These are phyloP conservation scores for Cryptomeria japonica DNA, from an alignment of 75 land plant species.

Conservation along the genomic window DNA sequence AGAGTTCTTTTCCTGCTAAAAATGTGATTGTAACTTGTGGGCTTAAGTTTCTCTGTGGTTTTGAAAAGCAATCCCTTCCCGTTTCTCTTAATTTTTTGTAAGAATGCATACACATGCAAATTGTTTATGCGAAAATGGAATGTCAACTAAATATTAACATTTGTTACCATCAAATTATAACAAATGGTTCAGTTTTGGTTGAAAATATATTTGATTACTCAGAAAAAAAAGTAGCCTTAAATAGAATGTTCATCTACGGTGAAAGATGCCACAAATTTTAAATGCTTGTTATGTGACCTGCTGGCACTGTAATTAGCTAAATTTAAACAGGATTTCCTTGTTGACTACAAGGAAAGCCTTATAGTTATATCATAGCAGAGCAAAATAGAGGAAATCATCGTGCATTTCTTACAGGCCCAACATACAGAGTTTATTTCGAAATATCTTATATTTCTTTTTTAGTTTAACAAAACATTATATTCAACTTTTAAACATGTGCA, in stretches of 20 bases:
- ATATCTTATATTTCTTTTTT: neutral
- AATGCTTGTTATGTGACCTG: neutral
- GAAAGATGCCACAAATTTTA: neutral
- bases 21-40: neutral
- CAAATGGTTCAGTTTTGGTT: neutral
- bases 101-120: neutral
- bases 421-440: neutral
- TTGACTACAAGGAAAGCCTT: neutral
- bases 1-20: neutral
- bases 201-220: neutral
- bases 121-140: neutral
- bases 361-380: no score
- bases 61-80: neutral
- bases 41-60: neutral
- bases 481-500: neutral
- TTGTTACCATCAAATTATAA: neutral
- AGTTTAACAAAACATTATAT: no score
- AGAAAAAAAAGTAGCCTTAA: neutral
- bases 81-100: no score
- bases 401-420: neutral
- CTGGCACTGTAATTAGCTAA: neutral
- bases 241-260: neutral
- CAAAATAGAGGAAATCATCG: neutral
- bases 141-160: neutral
- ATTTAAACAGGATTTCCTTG: neutral